Evolutionary conservation across 768 basidiomycete genomes (phyloP), one percentile per base, ranked within the genome.

Genomic region (Suillus sp.): DNA sequence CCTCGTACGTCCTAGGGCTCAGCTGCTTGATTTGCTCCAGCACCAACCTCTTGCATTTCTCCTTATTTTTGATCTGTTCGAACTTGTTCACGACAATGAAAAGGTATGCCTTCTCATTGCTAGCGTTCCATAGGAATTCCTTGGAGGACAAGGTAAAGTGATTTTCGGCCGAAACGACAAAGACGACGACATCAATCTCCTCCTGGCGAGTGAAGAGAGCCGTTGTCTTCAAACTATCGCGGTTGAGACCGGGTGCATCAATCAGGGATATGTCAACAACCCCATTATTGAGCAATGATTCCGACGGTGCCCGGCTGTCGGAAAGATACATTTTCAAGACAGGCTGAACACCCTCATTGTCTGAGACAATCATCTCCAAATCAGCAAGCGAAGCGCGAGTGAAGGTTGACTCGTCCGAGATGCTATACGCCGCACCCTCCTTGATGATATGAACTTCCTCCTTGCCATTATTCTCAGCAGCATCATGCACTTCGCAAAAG

Each of bases 31-130:
- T 94, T 76, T 99, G 96, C 64, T 99, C 95, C 32, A 97, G 84
- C 51, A 99, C 91, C 37, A 89, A 77, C 47, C 92, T 84, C 70
- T 87, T 86, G 77, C 97, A 99, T 75, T 93, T 90, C 56, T 91
- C 92, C 80, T 98, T 97, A 81, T 98, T 92, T 74, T 88, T 86
- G 78, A 99, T 96, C 73, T 93, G 91, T 70, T 94, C 95, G 74
- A 89, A 99, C 75, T 96, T 95, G 84, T 99, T 99, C 75, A 98
- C 96, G 61, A 99, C 97, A 73, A 99, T 91, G 81, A 99, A 99
- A 56, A 99, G 80, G 74, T 96, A 96, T 0, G 96, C 95, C 81
- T 99, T 99, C 79, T 99, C 97, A 69, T 93, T 91, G 79, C 91
- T 92, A 2, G 96, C 95, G 69, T 87, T 93, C 80, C 80, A 85